Evolutionary conservation across 2,329 filamentous ascomycete genomes (phyloP).

Genomic region (Arthrobotrys megalospora): DNA sequence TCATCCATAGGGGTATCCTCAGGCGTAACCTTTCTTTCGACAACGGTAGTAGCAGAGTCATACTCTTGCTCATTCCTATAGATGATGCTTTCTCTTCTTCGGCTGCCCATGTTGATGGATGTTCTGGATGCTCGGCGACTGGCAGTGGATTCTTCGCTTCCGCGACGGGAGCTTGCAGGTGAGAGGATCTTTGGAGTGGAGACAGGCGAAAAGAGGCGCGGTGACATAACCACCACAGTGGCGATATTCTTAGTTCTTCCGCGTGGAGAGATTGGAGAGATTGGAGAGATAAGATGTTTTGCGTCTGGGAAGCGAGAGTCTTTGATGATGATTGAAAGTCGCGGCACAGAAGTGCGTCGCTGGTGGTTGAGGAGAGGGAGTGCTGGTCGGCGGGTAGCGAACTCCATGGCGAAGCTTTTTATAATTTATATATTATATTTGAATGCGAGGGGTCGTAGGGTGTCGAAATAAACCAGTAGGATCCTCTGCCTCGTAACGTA

Average conservation of each 20-base stretch:
- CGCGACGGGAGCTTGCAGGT: conserved; percentile 49
- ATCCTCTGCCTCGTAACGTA: conserved; percentile 26
- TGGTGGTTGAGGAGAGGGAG: conserved; percentile 55
- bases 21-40: conserved; percentile 42
- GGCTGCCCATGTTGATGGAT: conserved; percentile 45
- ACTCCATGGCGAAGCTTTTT: conserved; percentile 44
- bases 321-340: conserved; percentile 61
- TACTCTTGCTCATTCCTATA: conserved; percentile 59
- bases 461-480: conserved; percentile 9
- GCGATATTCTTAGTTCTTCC: conserved; percentile 44
- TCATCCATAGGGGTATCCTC: conserved; percentile 54
- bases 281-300: conserved; percentile 53
- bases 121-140: conserved; percentile 53
- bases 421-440: conserved; percentile 34
- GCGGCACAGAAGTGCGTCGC: conserved; percentile 53
- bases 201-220: conserved; percentile 58
- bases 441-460: conserved; percentile 35
- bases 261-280: conserved; percentile 49
- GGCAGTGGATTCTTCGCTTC: conserved; percentile 56
- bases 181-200: conserved; percentile 54
- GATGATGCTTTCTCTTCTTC: conserved; percentile 59
- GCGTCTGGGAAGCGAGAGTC: conserved; percentile 58
- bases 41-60: conserved; percentile 53
- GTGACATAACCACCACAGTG: conserved; percentile 60
- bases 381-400: conserved; percentile 49